Evolutionary conservation across 768 basidiomycete species (phyloP).

Genomic region (Lyophyllum semitale): DNA sequence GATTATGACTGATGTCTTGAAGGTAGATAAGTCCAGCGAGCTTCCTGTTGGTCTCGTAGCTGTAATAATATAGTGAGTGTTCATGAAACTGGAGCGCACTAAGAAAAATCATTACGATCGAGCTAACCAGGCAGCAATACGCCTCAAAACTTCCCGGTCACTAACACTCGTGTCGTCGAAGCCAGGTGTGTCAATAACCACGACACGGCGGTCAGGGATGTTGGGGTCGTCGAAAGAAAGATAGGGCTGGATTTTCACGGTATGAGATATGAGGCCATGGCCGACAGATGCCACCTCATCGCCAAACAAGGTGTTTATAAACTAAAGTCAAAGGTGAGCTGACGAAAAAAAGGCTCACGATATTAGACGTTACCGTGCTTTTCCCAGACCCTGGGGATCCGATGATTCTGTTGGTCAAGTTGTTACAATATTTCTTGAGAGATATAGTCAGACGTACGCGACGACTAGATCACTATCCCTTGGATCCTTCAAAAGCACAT

Average conservation of each 20-base stretch:
- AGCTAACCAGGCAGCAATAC: background rate
- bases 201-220: background rate
- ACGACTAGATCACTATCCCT: background rate
- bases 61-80: background rate
- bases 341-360: background rate
- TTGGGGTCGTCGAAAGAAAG: background rate
- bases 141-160: background rate
- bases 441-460: background rate
- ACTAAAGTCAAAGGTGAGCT: background rate
- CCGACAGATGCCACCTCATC: background rate
- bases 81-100: background rate
- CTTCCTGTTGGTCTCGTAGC: conserved; percentile 17
- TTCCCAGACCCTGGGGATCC: background rate
- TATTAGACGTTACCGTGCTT: background rate
- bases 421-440: background rate
- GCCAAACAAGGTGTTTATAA: background rate
- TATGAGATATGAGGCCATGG: background rate
- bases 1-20: too few species aligned
- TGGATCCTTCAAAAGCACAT: background rate
- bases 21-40: too few species aligned
- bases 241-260: background rate
- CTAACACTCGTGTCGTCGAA: background rate
- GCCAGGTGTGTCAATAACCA: background rate
- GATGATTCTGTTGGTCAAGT: background rate
- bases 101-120: background rate